Evolutionary conservation across 495 filamentous ascomycete species (phyloP).

Genomic region (Talaromyces trachyspermus): DNA sequence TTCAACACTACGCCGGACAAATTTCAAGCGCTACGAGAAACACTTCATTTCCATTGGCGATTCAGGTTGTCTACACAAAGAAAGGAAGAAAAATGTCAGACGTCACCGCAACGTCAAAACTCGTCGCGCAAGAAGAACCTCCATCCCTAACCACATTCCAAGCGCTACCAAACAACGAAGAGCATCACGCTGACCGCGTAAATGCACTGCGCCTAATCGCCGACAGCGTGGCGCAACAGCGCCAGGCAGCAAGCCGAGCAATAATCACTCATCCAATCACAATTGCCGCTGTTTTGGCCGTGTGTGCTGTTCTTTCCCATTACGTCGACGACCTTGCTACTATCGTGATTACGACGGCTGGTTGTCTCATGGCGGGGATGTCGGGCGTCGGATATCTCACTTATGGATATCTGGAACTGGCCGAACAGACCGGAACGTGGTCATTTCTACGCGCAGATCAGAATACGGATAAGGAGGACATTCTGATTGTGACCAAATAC

Average conservation of each 20-base stretch:
- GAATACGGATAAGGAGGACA: slow-evolving; percentile 18
- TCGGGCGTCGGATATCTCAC: slow-evolving; percentile 30
- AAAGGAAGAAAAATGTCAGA: not conserved
- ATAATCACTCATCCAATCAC: slow-evolving; percentile 47
- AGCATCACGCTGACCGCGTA: slow-evolving; percentile 23
- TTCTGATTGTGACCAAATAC: slow-evolving; percentile 48
- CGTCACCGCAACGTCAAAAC: not conserved
- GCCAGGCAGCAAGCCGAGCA: slow-evolving; percentile 41
- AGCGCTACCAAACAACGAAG: slow-evolving; percentile 1
- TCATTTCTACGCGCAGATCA: slow-evolving; percentile 25
- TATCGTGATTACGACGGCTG: slow-evolving; percentile 26
- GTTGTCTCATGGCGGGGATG: slow-evolving; percentile 39
- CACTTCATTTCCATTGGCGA: not conserved
- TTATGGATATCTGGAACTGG: slow-evolving; percentile 39
- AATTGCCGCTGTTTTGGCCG: slow-evolving; percentile 26
- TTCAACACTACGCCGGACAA: not conserved
- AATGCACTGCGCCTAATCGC: slow-evolving; percentile 45
- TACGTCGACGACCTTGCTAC: slow-evolving; percentile 27
- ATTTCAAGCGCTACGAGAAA: no score
- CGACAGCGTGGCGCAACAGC: slow-evolving; percentile 57
- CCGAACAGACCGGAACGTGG: slow-evolving; percentile 46
- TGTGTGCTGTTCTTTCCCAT: not conserved
- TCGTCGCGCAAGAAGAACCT: not conserved
- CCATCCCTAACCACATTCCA: slow-evolving; percentile 3
- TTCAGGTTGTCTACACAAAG: not conserved